Evolutionary conservation across 345 rosid genomes (phyloP), one percentile per base, ranked within the genome.

Genomic region (Camelina hispida): DNA sequence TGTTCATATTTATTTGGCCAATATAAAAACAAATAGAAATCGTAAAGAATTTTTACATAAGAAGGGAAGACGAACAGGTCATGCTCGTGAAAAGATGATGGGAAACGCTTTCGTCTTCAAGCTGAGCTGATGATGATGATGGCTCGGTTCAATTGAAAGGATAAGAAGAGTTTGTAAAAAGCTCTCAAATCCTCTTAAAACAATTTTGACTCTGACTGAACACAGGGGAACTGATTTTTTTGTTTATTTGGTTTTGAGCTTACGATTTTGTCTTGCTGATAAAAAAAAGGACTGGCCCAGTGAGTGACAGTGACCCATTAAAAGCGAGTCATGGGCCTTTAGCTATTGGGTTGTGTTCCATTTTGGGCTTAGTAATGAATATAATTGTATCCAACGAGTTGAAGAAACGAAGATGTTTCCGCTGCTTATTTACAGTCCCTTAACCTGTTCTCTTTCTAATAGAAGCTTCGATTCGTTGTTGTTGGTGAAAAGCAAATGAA

Each of bases 131-230:
- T 34, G 37, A 34, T 34, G 37, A 28, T 28, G 42, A 47, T 38
- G 71, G 32, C 2, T 30, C 43, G 17, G 10, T 54, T 68, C 20
- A 46, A 44, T 62, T 37, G 50, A 55, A 63, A 46, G 76, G 80
- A 77, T 77, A 76, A 76, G 79, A 76, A 76, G 79, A 62, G 63
- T 17, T 68, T 7, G 47, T 53, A 22, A 47, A 25, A 47, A 47
- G 9, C 18, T 28, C 6, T 37, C 30, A 28, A 34, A 34, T 34
- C 37, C 9, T 7, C 37, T 34, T 25, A n/a, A 34, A 34, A 34
- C 37, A 37, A 37, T 37, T 37, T 37, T 37, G 42, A 37, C 42
- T 9, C 4, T 30, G 53, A 7, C 4, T 1, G 15, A 56, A 56
- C 35, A 3, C 61, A 15, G 17, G 10, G 15, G 17, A 44, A n/a